phyloP scores from a whole-genome alignment of 148 eudicot species.

The Rhododendron griersonianum region DNA sequence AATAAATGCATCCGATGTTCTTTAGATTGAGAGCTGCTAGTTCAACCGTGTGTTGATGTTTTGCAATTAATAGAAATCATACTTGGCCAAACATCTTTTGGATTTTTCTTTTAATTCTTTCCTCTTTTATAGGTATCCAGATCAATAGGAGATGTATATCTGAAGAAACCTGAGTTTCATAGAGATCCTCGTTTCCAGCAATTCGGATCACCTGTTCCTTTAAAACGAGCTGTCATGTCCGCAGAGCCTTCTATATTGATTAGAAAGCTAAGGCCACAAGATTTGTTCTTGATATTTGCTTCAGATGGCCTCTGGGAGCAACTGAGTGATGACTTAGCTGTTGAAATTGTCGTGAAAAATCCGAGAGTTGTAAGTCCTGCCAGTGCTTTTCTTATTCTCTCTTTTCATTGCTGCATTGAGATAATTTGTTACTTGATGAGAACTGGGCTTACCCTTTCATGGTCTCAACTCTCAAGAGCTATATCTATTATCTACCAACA shows the following conservation, averaged over 20 bases:
- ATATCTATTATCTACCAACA: neutral
- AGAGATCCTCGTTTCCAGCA: conserved; percentile 28
- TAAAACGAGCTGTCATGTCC: conserved; percentile 31
- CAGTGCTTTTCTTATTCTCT: neutral
- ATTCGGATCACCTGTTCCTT: conserved; percentile 17
- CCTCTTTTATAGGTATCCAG: conserved; percentile 24
- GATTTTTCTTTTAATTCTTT: neutral
- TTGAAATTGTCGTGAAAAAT: conserved; percentile 24
- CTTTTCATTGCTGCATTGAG: neutral
- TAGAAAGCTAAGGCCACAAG: conserved; percentile 24
- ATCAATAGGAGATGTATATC: conserved; percentile 33
- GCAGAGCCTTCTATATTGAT: conserved; percentile 33
- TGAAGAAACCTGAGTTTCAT: conserved; percentile 31
- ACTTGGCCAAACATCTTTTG: neutral
- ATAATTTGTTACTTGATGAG: neutral
- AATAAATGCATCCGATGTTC: neutral
- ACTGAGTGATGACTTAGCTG: conserved; percentile 25
- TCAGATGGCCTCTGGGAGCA: conserved; percentile 47
- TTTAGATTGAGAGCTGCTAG: neutral
- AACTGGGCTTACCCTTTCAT: neutral
- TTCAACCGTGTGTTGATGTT: neutral
- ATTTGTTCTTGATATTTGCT: conserved; percentile 34
- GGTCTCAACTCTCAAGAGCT: neutral
- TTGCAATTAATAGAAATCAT: neutral
- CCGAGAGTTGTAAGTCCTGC: conserved; percentile 23